phyloP scores from a whole-genome alignment of 352 stramenopile genomes.

The Phytophthora parvispora region DNA sequence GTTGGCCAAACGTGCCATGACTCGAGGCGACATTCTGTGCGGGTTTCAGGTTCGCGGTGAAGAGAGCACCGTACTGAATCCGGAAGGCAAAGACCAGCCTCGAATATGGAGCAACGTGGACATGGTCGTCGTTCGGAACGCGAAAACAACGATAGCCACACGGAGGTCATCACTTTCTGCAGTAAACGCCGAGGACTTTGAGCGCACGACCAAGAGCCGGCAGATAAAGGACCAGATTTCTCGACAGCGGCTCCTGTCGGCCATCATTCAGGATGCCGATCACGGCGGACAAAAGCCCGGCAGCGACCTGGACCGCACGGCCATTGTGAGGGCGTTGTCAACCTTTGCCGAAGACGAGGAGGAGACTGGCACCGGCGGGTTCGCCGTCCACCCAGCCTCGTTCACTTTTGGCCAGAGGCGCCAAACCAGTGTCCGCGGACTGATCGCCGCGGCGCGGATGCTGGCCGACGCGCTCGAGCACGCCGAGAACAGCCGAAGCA shows the following conservation, averaged over 20 bases:
- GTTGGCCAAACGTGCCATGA: constrained; percentile 66
- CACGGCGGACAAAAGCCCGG: constrained; percentile 24
- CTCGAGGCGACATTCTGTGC: constrained; percentile 75
- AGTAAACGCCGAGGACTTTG: constrained; percentile 56
- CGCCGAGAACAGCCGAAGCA: constrained; percentile 23
- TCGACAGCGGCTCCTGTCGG: constrained; percentile 60
- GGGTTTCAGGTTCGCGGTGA: constrained; percentile 73
- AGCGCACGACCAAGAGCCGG: constrained; percentile 58
- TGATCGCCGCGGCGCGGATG: constrained; percentile 58
- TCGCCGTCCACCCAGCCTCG: neutral
- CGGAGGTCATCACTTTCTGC: constrained; percentile 16
- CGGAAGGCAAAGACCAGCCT: constrained; percentile 55
- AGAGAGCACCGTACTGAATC: constrained; percentile 81
- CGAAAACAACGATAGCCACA: constrained; percentile 20
- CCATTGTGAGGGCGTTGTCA: constrained; percentile 42
- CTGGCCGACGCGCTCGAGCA: constrained; percentile 58
- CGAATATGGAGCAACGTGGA: constrained; percentile 68
- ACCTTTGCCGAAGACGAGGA: constrained; percentile 39
- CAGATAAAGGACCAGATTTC: constrained; percentile 57
- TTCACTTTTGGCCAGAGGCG: constrained; percentile 26
- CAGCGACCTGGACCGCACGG: constrained; percentile 32
- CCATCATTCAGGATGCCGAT: constrained; percentile 67
- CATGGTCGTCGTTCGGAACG: constrained; percentile 72
- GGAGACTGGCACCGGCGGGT: neutral
- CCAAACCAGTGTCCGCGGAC: constrained; percentile 39